Evolutionary conservation across 2,329 filamentous ascomycete genomes (phyloP), one percentile per base, ranked within the genome.

Genomic region (Epichloe sibirici): DNA sequence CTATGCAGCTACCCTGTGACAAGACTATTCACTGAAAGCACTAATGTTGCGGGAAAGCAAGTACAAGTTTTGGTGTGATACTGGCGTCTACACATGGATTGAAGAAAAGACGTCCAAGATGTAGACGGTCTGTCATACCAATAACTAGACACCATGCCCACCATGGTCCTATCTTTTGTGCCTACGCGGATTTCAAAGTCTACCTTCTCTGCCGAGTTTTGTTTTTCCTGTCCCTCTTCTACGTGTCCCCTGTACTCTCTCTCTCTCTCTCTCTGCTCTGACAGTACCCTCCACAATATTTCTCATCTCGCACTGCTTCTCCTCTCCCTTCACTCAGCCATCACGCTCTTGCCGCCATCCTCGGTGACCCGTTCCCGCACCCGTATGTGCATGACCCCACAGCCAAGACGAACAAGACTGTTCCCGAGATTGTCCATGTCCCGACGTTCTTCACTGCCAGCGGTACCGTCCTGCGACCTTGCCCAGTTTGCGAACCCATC

Each of bases 331-430:
- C 45, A 66, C 3, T 13, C 48, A 13, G 74, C 72, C 69, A 75
- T 71, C 46, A 76, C 65, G 5, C 71, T 74, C 34, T 57, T 57
- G 0, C 74, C 74, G 0, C 74, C 73, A 55, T 76, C 74, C 6
- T 59, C 58, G 0, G 73, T 76, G 9, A 74, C 62, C 0, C 74
- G 66, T 23, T 65, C 63, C 5, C 73, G 62, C 23, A 76, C 60
- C 1, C 66, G 59, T 5, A 75, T 63, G 53, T 69, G 69, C 49
- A 76, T 52, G 4, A 72, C 62, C 1, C 66, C 63, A 48, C 71
- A 65, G 0, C 64, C 69, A 2, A 76, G 52, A 13, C 35, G 45
- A n/a, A 51, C 44, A 17, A 54, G 17, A 15, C 48, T 43, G 15
- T 25, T 28, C 12, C 5, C 49, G 4, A 11, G 31, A 3, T 37